Evolutionary conservation across 805 yeast species (phyloP).

Genomic region (Nakazawaea anatomiae): DNA sequence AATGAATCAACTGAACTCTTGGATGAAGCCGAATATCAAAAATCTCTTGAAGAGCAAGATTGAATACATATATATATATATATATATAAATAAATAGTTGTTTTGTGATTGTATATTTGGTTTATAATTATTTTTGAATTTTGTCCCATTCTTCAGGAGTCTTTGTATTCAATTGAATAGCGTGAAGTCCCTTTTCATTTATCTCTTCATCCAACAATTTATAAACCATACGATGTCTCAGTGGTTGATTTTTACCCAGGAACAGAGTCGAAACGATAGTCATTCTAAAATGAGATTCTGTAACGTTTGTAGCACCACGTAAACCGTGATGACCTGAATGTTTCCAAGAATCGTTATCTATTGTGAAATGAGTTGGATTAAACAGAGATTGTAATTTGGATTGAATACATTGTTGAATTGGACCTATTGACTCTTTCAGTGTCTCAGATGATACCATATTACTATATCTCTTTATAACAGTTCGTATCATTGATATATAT

Average conservation of each 20-base stretch:
- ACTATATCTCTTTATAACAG: neutral
- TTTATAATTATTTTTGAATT: neutral
- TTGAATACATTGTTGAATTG: slow-evolving; percentile 45
- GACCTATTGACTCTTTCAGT: slow-evolving; percentile 26
- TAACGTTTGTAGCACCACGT: slow-evolving; percentile 61
- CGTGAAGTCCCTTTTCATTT: slow-evolving; percentile 71
- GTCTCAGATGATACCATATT: slow-evolving; percentile 4
- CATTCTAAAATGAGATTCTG: slow-evolving; percentile 80
- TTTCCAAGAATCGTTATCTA: slow-evolving; percentile 78
- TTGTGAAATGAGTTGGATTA: slow-evolving; percentile 40
- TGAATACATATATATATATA: slow-evolving; percentile 3
- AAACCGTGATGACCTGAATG: slow-evolving; percentile 86
- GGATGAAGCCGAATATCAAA: slow-evolving; percentile 50
- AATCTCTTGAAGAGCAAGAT: slow-evolving; percentile 51
- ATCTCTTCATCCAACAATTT: slow-evolving; percentile 66
- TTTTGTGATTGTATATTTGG: no score
- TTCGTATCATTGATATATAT: neutral
- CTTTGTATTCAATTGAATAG: slow-evolving; percentile 78
- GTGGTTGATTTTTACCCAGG: slow-evolving; percentile 56
- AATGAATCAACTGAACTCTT: slow-evolving; percentile 37
- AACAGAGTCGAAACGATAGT: slow-evolving; percentile 68
- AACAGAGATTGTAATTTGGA: slow-evolving; percentile 34
- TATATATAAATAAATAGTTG: neutral
- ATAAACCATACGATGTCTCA: slow-evolving; percentile 76
- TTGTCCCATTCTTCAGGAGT: slow-evolving; percentile 53